These are phyloP conservation scores for Fusarium dlaminii DNA, from an alignment of 2,329 filamentous ascomycete species.

Conservation along the genomic window DNA sequence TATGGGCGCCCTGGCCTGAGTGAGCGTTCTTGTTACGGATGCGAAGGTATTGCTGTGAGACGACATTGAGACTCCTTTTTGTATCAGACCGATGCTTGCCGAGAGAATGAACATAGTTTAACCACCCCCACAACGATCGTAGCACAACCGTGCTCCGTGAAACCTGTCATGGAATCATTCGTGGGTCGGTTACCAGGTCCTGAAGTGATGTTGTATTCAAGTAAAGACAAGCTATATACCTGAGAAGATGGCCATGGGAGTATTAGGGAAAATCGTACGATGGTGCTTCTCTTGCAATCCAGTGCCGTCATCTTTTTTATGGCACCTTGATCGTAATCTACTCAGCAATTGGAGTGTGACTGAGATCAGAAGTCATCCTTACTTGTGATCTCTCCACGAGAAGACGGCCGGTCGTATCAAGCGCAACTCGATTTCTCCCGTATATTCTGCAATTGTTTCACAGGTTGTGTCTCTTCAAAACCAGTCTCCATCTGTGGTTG, in stretches of 20 bases:
- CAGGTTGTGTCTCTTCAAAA: neutral
- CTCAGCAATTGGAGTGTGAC: neutral
- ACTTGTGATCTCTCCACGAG: neutral
- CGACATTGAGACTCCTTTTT: neutral
- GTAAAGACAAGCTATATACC: constrained; percentile 11
- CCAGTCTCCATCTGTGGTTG: neutral
- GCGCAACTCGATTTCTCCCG: neutral
- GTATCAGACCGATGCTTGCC: neutral
- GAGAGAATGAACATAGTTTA: neutral
- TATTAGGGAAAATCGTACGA: neutral
- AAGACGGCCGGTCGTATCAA: neutral
- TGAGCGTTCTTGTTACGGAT: neutral
- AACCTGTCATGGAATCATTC: neutral
- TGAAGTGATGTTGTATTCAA: constrained; percentile 6
- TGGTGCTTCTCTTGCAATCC: neutral
- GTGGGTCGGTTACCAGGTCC: neutral
- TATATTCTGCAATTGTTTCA: neutral
- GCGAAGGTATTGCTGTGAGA: neutral
- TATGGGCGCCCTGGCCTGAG: constrained; percentile 75
- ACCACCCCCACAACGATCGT: neutral
- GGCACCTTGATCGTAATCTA: neutral
- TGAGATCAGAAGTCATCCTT: neutral
- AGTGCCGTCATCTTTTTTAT: neutral
- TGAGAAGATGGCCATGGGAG: neutral
- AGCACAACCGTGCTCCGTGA: neutral